Base-by-base conservation (phyloP, 192 early-diverging fungal genomes). In the Helicostylum pulchrum region DNA sequence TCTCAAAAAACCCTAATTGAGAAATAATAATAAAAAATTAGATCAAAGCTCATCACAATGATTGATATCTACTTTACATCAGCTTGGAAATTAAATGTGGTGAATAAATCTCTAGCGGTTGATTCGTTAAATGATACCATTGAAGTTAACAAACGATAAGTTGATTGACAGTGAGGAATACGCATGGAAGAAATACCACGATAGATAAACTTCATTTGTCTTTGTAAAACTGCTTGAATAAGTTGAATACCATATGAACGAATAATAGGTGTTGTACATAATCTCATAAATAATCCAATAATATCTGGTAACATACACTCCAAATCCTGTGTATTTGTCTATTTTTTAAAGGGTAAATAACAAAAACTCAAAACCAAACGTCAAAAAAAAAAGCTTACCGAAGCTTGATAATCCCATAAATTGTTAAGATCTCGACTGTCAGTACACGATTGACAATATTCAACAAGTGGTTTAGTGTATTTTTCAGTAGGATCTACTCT, bases 1-100 rank as follows among this genome's bases (percentile, higher is more conserved):
- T 44, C 64, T 65, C 10, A 48, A 54, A 55, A 70, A 75, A 39
- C 68, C 64, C 63, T 75, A 21, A 53, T n/a, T 11, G 7, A 30
- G 26, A 48, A 23, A 8, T 19, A 14, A 23, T 32, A 19, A 36
- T n/a, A n/a, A 59, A 72, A 44, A 51, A 62, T 43, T 70, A 48
- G 45, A 84, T 64, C 2, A 47, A 53, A 15, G 64, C 60, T 20
- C 75, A 50, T 43, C 60, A 51, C 15, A 54, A 4, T 30, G 17
- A 14, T 14, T 21, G 4, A 45, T 20, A 19, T 31, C 30, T 49
- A 52, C 48, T 20, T 21, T 61, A 77, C 80, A 70, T 90, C 90
- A 53, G 90, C 45, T 6, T 83, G 74, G 63, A 92, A 92, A 58
- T 92, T 88, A 74, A 94, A 92, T 5, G 73, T 73, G 43, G 87